Percentiles rank a stretch among this genome's conserved stretches.
phyloP scores from a whole-genome alignment of 768 basidiomycete species.

The Clathrus columnatus region DNA sequence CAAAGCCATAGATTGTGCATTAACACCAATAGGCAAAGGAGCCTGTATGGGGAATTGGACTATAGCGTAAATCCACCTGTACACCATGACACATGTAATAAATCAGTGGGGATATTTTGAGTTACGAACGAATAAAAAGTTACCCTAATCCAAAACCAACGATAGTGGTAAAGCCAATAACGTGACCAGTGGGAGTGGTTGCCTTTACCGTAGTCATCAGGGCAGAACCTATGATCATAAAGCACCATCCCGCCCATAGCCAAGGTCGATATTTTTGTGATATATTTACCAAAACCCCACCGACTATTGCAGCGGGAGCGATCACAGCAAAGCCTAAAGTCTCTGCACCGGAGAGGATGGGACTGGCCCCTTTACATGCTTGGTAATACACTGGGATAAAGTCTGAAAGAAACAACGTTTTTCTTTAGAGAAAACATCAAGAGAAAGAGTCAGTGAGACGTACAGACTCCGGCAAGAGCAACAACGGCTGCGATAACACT shows the following conservation, averaged over 20 bases:
- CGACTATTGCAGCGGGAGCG: constrained; percentile 31
- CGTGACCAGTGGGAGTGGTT: constrained; percentile 14
- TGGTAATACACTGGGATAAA: constrained; percentile 33
- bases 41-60: constrained; percentile 1
- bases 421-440: not conserved
- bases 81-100: constrained; percentile 17
- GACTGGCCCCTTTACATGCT: constrained; percentile 23
- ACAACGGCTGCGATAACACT: constrained; percentile 21
- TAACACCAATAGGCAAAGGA: constrained; percentile 24
- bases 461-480: constrained; percentile 18
- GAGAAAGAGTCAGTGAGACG: constrained; percentile 11
- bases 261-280: constrained; percentile 30
- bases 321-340: constrained; percentile 27
- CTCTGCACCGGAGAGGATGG: constrained; percentile 28
- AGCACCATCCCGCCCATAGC: constrained; percentile 29
- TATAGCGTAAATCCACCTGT: constrained; percentile 3
- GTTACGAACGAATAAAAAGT: not conserved
- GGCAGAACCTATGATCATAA: constrained; percentile 27
- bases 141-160: constrained; percentile 13
- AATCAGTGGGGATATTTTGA: not conserved
- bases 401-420: constrained; percentile 20
- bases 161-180: constrained; percentile 11
- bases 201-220: constrained; percentile 22
- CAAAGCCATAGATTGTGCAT: constrained; percentile 32
- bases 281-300: constrained; percentile 28